A percentile compares a stretch with the other conserved stretches of the same genome.
phyloP scores from a whole-genome alignment of 1,284 basidiomycete species.

The Pulveroboletus sp. region DNA sequence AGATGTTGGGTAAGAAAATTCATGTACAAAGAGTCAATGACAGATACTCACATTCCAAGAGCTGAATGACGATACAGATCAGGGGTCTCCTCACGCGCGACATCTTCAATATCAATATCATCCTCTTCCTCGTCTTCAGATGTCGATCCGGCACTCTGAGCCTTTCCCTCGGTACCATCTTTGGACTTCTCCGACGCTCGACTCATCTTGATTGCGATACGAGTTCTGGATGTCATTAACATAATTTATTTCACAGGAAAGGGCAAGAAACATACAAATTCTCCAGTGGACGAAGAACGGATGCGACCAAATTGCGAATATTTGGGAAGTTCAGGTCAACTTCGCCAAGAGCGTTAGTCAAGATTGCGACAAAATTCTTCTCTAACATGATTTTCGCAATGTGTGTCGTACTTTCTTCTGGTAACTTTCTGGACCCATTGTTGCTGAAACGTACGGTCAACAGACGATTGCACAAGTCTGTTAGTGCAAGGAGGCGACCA shows the following conservation, averaged over 20 bases:
- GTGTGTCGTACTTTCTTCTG: slow-evolving; percentile 85
- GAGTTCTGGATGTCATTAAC: slow-evolving; percentile 60
- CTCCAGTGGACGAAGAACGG: slow-evolving; percentile 88
- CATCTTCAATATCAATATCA: slow-evolving; percentile 46
- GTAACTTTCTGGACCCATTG: slow-evolving; percentile 56
- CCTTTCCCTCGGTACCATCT: slow-evolving; percentile 52
- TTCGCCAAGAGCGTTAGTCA: slow-evolving; percentile 90
- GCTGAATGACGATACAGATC: slow-evolving; percentile 97
- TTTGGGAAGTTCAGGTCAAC: slow-evolving; percentile 96
- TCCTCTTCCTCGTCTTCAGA: slow-evolving; percentile 67
- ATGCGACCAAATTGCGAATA: slow-evolving; percentile 81
- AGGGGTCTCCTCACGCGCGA: slow-evolving; percentile 77
- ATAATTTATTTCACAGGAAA: neutral
- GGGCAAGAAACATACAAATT: slow-evolving; percentile 63
- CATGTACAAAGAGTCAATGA: neutral
- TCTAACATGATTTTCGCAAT: slow-evolving; percentile 98
- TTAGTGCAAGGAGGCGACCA: slow-evolving; percentile 84
- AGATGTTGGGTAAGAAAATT: neutral
- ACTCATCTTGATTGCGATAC: slow-evolving; percentile 97
- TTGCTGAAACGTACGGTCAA: slow-evolving; percentile 77
- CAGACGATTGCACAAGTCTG: slow-evolving; percentile 87
- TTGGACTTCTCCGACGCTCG: slow-evolving; percentile 74
- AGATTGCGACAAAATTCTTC: slow-evolving; percentile 90
- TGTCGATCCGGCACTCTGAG: slow-evolving; percentile 58
- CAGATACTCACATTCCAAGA: slow-evolving; percentile 80